A percentile compares a stretch with the other conserved stretches of the same genome.
These are phyloP conservation scores for Sordariomycetes sp. DNA, from an alignment of 2,329 filamentous ascomycete species.

Conservation along the genomic window DNA sequence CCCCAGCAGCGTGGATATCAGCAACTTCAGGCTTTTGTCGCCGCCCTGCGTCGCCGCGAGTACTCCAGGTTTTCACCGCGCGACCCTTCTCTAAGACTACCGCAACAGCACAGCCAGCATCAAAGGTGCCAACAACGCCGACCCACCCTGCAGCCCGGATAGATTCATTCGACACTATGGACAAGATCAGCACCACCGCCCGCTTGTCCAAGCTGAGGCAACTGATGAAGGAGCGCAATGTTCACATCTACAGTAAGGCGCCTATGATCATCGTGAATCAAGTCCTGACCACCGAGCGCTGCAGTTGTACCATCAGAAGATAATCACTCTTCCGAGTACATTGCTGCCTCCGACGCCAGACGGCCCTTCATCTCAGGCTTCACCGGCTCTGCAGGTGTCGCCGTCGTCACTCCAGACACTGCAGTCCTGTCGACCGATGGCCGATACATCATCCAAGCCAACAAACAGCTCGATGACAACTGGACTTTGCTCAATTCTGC, in stretches of 20 bases:
- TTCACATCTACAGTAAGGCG: conserved; percentile 82
- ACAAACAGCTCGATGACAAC: conserved; percentile 81
- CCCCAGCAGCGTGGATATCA: too few relatives aligned
- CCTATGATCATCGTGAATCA: conserved; percentile 10
- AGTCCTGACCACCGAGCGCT: conserved; percentile 6
- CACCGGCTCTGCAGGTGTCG: conserved; percentile 88
- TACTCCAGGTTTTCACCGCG: too few relatives aligned
- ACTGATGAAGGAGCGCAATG: conserved; percentile 77
- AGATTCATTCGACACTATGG: conserved; percentile 1
- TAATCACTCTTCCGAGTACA: conserved; percentile 96
- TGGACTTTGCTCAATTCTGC: conserved; percentile 92
- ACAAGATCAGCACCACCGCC: conserved; percentile 61
- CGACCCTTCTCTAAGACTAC: too few relatives aligned
- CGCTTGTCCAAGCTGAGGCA: conserved; percentile 69
- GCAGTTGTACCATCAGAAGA: conserved; percentile 94
- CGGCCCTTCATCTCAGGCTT: conserved; percentile 91
- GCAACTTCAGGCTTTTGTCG: too few relatives aligned
- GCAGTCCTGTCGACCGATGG: conserved; percentile 91
- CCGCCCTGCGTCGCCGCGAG: too few relatives aligned
- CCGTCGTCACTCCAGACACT: conserved; percentile 76
- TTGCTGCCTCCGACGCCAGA: conserved; percentile 87
- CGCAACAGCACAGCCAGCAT: too few relatives aligned
- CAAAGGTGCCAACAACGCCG: too few relatives aligned
- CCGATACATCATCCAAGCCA: conserved; percentile 94
- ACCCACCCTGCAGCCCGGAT: too few relatives aligned